Evolutionary conservation across 179 eudicot genomes (phyloP).

Genomic region (Vitellaria paradoxa): DNA sequence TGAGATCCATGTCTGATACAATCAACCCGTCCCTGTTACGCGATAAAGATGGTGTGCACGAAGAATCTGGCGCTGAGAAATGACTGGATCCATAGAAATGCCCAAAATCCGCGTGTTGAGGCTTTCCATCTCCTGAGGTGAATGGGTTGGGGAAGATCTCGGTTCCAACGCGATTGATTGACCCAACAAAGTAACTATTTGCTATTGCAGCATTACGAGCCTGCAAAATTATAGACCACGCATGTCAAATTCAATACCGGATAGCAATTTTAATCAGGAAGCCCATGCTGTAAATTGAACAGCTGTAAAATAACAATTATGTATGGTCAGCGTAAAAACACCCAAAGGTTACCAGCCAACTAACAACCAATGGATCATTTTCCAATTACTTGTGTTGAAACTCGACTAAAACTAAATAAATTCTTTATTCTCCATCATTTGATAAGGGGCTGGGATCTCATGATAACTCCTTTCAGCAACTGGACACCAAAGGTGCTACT

Average conservation of each 20-base stretch:
- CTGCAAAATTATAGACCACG: slow-evolving; percentile 35
- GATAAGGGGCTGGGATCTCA: not conserved
- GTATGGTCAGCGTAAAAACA: not conserved
- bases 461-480: not conserved
- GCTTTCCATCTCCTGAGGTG: slow-evolving; percentile 99
- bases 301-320: not conserved
- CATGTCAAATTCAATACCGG: not conserved
- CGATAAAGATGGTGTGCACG: slow-evolving; percentile 88
- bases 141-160: slow-evolving; percentile 88
- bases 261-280: not conserved
- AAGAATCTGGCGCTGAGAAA: slow-evolving; percentile 94
- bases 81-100: slow-evolving; percentile 97
- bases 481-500: not conserved
- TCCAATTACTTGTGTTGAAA: not conserved
- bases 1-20: slow-evolving; percentile 93
- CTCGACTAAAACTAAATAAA: not conserved
- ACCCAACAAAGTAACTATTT: slow-evolving; percentile 88
- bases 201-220: slow-evolving; percentile 99
- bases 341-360: not conserved
- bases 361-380: not conserved
- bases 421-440: too few species aligned
- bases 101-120: slow-evolving; percentile 84
- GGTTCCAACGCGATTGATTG: slow-evolving; percentile 95
- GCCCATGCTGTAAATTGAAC: not conserved
- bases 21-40: slow-evolving; percentile 78